Base-by-base conservation (phyloP, 257 asterid genomes). In the Capsicum baccatum region DNA sequence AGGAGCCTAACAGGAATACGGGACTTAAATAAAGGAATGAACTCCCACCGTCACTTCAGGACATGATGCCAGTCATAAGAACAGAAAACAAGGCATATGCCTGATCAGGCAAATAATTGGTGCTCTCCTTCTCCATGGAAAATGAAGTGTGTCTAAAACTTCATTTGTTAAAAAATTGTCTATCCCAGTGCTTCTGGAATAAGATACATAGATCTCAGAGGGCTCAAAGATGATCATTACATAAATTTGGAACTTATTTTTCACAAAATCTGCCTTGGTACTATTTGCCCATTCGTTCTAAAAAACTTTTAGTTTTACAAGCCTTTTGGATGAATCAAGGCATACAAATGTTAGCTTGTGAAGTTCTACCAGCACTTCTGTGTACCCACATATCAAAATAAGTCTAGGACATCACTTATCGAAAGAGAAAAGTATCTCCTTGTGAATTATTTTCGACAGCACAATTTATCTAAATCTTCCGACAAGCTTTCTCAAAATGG, bases 221-320 rank as follows among this genome's bases (percentile, higher is more conserved):
- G 81, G 48, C 63, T 54, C 63, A 26, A 26, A 76, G 81, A 76
- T 14, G 81, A 26, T 52, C 81, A 76, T 7, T 26, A 76, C 63
- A 52, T 48, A 76, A 16, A 52, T 76, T 54, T 47, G n/a, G 39
- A 50, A 26, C 63, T 21, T 52, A 33, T 55, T 17, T 70, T 71
- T 47, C 2, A n/a, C 57, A 10, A 44, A 26, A 76, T 14, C 26
- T 21, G 48, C 63, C 21, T 76, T 54, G 64, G 26, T 76, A 48
- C 48, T 76, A 76, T 76, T 6, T 76, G 26, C 63, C 47, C 50
- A 2, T 14, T 69, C 54, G 42, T 39, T 69, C 33, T 69, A 12
- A 39, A 8, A 68, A 39, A 37, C 8, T 69, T 54, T 6, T 69
- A 69, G 6, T 39, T 37, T 15, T 15, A 69, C 78, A 54, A 69